Evolutionary conservation across 2,329 filamentous ascomycete species (phyloP).

Genomic region (Sporothrix pseudoabietina): DNA sequence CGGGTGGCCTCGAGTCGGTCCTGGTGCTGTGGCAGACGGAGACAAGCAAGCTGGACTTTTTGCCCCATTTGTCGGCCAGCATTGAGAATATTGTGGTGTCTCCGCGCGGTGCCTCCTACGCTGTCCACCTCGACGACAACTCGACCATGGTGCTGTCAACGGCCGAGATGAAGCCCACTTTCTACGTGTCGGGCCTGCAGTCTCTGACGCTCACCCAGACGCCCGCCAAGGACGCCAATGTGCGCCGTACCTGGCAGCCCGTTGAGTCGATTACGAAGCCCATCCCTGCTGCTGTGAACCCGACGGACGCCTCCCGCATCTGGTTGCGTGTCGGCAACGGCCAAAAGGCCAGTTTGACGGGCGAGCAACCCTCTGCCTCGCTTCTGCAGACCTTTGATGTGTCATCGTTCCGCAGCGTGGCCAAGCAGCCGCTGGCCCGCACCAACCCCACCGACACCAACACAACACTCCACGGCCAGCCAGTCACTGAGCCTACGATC

Average conservation of each 20-base stretch:
- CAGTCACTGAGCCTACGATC: slow-evolving; percentile 76
- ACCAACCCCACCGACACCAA: slow-evolving; percentile 85
- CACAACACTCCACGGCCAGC: slow-evolving; percentile 68
- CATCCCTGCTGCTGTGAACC: slow-evolving; percentile 65
- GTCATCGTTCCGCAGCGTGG: slow-evolving; percentile 72
- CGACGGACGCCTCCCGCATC: slow-evolving; percentile 63
- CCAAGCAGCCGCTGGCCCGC: slow-evolving; percentile 84
- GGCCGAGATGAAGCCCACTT: slow-evolving; percentile 79
- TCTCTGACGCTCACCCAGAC: slow-evolving; percentile 55
- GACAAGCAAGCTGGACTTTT: slow-evolving; percentile 75
- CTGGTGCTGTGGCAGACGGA: slow-evolving; percentile 93
- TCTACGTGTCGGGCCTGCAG: slow-evolving; percentile 84
- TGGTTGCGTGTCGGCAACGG: slow-evolving; percentile 68
- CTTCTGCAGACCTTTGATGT: slow-evolving; percentile 84
- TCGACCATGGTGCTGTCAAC: slow-evolving; percentile 89
- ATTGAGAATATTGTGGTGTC: slow-evolving; percentile 87
- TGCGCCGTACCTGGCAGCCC: slow-evolving; percentile 54
- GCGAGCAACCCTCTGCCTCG: slow-evolving; percentile 52
- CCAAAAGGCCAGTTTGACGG: slow-evolving; percentile 49
- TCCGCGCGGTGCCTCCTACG: slow-evolving; percentile 76
- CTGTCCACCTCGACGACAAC: slow-evolving; percentile 85
- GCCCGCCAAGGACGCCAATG: slow-evolving; percentile 55
- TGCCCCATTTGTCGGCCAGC: slow-evolving; percentile 86
- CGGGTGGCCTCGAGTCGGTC: slow-evolving; percentile 86
- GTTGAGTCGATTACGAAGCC: slow-evolving; percentile 50